Base-by-base conservation (phyloP, 2,329 filamentous ascomycete genomes). In the Fusarium tanahbumbuense region DNA sequence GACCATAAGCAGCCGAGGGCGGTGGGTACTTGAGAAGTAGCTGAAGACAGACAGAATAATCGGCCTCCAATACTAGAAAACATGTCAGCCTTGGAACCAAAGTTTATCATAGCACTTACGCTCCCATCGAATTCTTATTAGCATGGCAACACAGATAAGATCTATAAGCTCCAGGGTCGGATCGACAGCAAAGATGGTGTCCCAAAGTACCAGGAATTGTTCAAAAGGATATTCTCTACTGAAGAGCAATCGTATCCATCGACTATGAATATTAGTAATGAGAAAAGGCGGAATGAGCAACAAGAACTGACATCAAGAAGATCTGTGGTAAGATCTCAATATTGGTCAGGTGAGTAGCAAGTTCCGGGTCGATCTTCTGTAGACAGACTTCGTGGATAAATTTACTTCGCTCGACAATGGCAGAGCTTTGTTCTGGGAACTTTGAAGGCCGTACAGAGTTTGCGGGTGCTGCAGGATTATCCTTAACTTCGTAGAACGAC, bases 261-360 rank as follows among this genome's bases (percentile, higher is more conserved):
- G 93, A 69, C 92, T 94, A 44, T 18, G 2, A 27, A 45, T n/a
- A 18, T 63, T 32, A 74, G 68, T 23, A 32, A 49, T 6, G 22
- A 37, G 22, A 4, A 22, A 6, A n/a, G 15, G 9, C 6, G 25
- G 11, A 13, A 22, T 18, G 28, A 8, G n/a, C 23, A 5, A 18
- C 5, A 7, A 13, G 34, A 12, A 78, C 85, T 79, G 81, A 96
- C 92, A 98, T 97, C 25, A 98, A 83, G 76, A 98, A 99, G 53
- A 99, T 95, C 75, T 99, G 96, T 2, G 96, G 96, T n/a, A 98
- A 82, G 66, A 99, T 90, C 64, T 98, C 95, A 48, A 98, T 90
- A 64, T 89, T 87, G 62, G 90, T 90, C 20, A 99, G 85, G 78
- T 98, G 94, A 25, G 85, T 84, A 16, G 93, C 91, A 28, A 98